Conservation (phyloP, 2,329 filamentous ascomycete species). For the Aspergillus calidoustus region DNA sequence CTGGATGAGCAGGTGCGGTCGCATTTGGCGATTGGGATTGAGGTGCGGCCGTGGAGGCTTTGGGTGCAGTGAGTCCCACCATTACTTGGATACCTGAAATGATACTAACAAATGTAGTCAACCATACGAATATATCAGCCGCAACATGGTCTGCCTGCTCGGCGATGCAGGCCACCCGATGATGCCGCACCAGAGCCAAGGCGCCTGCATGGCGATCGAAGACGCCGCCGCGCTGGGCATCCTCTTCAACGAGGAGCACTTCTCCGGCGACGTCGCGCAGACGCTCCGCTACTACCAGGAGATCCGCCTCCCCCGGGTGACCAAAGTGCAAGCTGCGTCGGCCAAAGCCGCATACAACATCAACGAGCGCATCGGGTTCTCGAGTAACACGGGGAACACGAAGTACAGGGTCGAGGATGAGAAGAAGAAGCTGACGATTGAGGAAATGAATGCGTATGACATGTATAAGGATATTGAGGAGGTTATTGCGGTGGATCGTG, state of each 20-base stretch:
- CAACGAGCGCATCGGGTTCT: conserved; percentile 69
- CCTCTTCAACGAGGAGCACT: conserved; percentile 58
- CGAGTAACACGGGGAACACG: conserved; percentile 59
- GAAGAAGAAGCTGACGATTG: conserved; percentile 66
- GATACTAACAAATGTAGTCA: conserved; percentile 31
- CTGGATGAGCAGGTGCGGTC: conserved; percentile 62
- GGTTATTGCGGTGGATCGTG: conserved; percentile 42
- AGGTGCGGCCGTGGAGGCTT: conserved; percentile 69
- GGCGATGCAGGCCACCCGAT: conserved; percentile 72
- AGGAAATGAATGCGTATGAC: conserved; percentile 71
- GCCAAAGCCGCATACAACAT: conserved; percentile 65
- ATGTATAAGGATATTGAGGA: conserved; percentile 63
- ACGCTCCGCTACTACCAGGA: conserved; percentile 57
- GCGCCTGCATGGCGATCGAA: conserved; percentile 71
- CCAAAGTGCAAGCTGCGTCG: conserved; percentile 61
- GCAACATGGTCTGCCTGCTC: conserved; percentile 59
- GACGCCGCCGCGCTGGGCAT: conserved; percentile 68
- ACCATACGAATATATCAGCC: conserved; percentile 63
- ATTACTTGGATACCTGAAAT: neutral
- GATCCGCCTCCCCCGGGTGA: conserved; percentile 60
- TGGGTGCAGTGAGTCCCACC: conserved; percentile 56
- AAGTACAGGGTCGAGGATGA: conserved; percentile 67
- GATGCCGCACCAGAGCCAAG: conserved; percentile 73
- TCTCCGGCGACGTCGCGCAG: conserved; percentile 54
- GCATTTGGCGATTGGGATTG: conserved; percentile 64